Evolutionary conservation across 495 filamentous ascomycete genomes (phyloP).

Genomic region (Evernia prunastri): DNA sequence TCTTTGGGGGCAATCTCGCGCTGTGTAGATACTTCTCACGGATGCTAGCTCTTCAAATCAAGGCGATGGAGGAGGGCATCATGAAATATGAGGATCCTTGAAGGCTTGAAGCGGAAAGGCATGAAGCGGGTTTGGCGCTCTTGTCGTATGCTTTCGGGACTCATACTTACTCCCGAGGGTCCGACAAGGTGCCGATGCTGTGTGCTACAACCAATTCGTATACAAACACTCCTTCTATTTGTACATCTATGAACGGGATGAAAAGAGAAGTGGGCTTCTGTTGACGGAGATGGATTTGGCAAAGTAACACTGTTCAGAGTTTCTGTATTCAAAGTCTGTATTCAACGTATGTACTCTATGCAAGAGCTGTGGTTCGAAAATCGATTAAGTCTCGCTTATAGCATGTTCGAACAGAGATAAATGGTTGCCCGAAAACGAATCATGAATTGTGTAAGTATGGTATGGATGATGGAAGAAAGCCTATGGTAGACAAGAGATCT

Average conservation of each 20-base stretch:
- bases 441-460: background rate
- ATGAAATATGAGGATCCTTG: slow-evolving; percentile 28
- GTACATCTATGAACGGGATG: too few species aligned
- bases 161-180: too few species aligned
- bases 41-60: slow-evolving; percentile 70
- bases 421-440: background rate
- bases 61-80: slow-evolving; percentile 52
- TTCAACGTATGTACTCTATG: too few species aligned
- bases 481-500: slow-evolving; percentile 18
- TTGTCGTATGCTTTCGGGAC: too few species aligned
- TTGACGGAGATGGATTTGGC: too few species aligned
- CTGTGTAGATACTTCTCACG: slow-evolving; percentile 66
- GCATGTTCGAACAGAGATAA: background rate
- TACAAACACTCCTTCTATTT: too few species aligned
- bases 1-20: slow-evolving; percentile 75
- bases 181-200: too few species aligned
- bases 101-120: background rate
- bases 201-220: too few species aligned
- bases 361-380: background rate
- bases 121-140: too few species aligned
- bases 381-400: background rate
- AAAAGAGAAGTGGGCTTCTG: too few species aligned
- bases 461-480: background rate
- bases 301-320: background rate
- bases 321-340: background rate